Conservation (phyloP, 2,329 filamentous ascomycete genomes). For the Hymenoscyphus repandus region DNA sequence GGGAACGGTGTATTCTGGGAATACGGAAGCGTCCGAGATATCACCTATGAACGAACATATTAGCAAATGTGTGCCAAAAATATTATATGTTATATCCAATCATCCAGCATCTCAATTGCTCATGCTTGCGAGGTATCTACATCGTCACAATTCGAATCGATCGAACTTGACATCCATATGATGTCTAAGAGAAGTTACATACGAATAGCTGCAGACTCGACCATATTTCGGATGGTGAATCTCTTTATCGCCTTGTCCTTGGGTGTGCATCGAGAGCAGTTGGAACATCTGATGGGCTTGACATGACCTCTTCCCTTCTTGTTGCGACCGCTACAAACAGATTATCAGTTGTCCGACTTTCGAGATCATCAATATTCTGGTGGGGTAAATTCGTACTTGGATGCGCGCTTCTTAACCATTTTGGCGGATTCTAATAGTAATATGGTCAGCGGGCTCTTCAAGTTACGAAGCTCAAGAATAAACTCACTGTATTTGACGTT, state of each 20-base stretch:
- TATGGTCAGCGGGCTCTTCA: background rate
- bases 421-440: conserved; percentile 29
- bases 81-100: background rate
- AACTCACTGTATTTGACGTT: conserved; percentile 17
- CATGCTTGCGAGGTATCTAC: no score
- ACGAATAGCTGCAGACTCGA: conserved; percentile 99
- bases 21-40: conserved; percentile 99
- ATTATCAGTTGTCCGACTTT: conserved; percentile 5
- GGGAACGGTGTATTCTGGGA: conserved; percentile 97
- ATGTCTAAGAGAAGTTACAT: conserved; percentile 45
- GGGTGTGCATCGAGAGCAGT: conserved; percentile 63
- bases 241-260: conserved; percentile 99
- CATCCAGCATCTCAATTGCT: background rate
- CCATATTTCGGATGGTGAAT: conserved; percentile 99
- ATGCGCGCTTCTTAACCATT: conserved; percentile 70
- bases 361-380: background rate
- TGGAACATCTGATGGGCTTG: conserved; percentile 95
- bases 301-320: conserved; percentile 99
- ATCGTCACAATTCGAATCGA: no score
- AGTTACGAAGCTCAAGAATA: background rate
- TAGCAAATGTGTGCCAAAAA: background rate
- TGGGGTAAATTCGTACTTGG: conserved; percentile 46
- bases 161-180: background rate
- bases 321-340: conserved; percentile 76
- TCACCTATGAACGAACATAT: conserved; percentile 62